phyloP scores from a whole-genome alignment of 164 flowering plant genomes.

The Echeveria elegans region DNA sequence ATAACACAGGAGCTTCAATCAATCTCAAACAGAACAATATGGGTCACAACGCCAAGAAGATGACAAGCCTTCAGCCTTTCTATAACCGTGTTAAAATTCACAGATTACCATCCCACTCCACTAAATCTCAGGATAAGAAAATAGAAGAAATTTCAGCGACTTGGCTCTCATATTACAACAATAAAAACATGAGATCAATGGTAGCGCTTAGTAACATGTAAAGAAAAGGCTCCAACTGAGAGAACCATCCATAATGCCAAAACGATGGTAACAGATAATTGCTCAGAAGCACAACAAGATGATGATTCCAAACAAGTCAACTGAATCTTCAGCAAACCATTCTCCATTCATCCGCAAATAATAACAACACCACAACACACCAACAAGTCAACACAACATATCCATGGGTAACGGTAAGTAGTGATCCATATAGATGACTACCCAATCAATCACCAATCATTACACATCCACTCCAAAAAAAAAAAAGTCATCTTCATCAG shows the following conservation, averaged over 20 bases:
- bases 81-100: neutral
- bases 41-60: neutral
- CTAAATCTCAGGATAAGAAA: too few relatives aligned
- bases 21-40: neutral
- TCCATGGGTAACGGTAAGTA: neutral
- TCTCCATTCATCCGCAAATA: neutral
- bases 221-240: neutral
- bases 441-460: neutral
- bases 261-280: neutral
- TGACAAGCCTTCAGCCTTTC: neutral
- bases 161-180: too few relatives aligned
- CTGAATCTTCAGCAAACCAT: neutral
- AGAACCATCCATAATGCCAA: neutral
- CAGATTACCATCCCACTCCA: neutral
- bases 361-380: too few relatives aligned
- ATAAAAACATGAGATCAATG: too few relatives aligned
- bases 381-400: conserved; percentile 1
- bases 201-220: neutral
- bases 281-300: neutral
- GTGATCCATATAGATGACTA: neutral
- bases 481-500: neutral
- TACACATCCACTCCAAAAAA: too few relatives aligned
- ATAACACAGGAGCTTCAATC: neutral
- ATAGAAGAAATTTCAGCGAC: too few relatives aligned
- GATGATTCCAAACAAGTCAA: neutral